Evolutionary conservation across 352 stramenopile genomes (phyloP), one percentile per base, ranked within the genome.

Genomic region (Blastocystis sp.): DNA sequence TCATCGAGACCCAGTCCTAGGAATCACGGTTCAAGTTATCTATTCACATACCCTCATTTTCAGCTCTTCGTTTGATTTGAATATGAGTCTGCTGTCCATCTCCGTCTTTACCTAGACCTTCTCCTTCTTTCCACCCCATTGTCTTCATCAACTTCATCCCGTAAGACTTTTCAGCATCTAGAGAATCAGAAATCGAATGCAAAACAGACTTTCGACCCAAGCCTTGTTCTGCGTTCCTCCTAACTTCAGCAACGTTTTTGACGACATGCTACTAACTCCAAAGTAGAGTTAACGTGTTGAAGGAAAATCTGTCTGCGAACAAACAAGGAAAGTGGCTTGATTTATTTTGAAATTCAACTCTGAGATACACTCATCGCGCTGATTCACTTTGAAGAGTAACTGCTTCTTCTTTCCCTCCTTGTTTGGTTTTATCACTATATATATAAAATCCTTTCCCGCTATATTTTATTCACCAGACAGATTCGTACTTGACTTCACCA

Each of bases 111-210:
- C 73, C 73, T 3, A 85, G 50, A 34, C 73, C 73, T 47, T 85
- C 73, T 20, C 73, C 73, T 43, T 85, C 73, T 18, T 85, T 85
- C 73, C 73, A 85, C 26, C 73, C 73, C 73, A 85, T 85, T 16
- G 30, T 85, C 47, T 85, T 85, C 73, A 85, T 66, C 24, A 85
- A n/a, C 20, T 85, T 85, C 73, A 85, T 68, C 54, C 73, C 73
- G 13, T 66, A 65, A 24, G 73, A 85, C 73, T 85, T 85, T 9
- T 41, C 30, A 9, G 73, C 53, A 39, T 18, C 73, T 85, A 54
- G 2, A 34, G 0, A 2, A 41, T 59, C 9, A 76, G 16, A 7
- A 50, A 30, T 53, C 45, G 11, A 20, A 9, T 16, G 30, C 3
- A 45, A 26, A 39, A 11, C 73, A 18, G 43, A 85, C 73, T 66